Conservation (phyloP, 2,329 filamentous ascomycete genomes). For the Beauveria scarabaeidicola region DNA sequence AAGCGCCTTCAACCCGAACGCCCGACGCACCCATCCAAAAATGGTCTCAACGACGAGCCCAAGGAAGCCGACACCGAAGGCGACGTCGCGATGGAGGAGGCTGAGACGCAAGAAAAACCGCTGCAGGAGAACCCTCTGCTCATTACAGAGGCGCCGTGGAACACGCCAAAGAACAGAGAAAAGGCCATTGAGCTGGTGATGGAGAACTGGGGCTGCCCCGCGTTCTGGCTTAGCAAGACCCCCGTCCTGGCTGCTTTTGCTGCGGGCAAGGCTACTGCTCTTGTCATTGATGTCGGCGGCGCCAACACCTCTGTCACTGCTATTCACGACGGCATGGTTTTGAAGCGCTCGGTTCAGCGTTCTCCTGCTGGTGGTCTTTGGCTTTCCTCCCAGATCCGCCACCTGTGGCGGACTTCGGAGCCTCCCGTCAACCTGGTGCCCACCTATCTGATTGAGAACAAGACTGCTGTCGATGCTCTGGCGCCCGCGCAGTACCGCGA, state of each 20-base stretch:
- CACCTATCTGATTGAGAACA: conserved; percentile 80
- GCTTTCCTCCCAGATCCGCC: conserved; percentile 79
- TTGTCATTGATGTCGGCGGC: conserved; percentile 88
- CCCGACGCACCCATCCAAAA: conserved; percentile 60
- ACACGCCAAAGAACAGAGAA: conserved; percentile 76
- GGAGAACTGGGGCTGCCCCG: conserved; percentile 92
- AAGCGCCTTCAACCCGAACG: conserved; percentile 75
- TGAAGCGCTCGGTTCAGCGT: conserved; percentile 81
- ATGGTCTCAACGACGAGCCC: conserved; percentile 66
- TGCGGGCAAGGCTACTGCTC: conserved; percentile 82
- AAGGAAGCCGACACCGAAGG: conserved; percentile 52
- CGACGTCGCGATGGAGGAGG: conserved; percentile 50
- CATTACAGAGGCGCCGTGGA: conserved; percentile 93
- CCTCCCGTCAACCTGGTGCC: conserved; percentile 67
- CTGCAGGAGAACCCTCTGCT: conserved; percentile 84
- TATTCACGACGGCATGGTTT: conserved; percentile 87
- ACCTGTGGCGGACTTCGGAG: conserved; percentile 63
- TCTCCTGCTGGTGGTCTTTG: conserved; percentile 83
- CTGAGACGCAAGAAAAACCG: conserved; percentile 58
- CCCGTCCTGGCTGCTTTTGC: conserved; percentile 88
- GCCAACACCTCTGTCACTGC: conserved; percentile 83
- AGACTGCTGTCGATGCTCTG: conserved; percentile 80
- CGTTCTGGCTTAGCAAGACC: conserved; percentile 85
- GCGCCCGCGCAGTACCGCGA: conserved; percentile 68
- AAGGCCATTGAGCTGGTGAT: conserved; percentile 94